Percentiles rank a stretch among this genome's conserved stretches.
phyloP scores from a whole-genome alignment of 2,329 filamentous ascomycete genomes.

The Cladosporium phlei region DNA sequence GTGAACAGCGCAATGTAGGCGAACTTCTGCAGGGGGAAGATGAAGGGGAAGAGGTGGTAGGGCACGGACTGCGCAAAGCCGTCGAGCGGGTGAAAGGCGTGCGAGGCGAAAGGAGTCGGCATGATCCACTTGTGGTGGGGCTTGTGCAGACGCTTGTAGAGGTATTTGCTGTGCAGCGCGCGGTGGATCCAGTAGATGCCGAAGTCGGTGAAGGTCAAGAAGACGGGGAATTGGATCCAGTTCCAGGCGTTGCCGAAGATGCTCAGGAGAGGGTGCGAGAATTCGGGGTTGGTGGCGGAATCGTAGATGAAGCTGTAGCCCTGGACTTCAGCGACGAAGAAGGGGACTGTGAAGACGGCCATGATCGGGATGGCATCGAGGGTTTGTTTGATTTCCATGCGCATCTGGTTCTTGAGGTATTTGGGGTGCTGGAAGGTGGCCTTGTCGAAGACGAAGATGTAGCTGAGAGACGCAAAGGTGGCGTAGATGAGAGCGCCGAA shows the following conservation, averaged over 20 bases:
- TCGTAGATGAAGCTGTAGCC: constrained; percentile 88
- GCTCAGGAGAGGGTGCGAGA: constrained; percentile 26
- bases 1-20: constrained; percentile 80
- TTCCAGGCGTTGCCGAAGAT: constrained; percentile 55
- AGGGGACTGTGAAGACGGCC: constrained; percentile 72
- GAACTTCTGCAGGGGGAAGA: constrained; percentile 89
- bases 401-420: constrained; percentile 90
- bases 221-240: constrained; percentile 76
- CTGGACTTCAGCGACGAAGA: constrained; percentile 77
- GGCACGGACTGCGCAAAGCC: constrained; percentile 84
- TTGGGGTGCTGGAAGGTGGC: constrained; percentile 82
- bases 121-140: constrained; percentile 99
- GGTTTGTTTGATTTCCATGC: constrained; percentile 78
- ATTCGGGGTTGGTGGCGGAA: constrained; percentile 33
- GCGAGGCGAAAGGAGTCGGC: constrained; percentile 86
- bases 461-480: constrained; percentile 75
- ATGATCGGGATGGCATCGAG: constrained; percentile 73
- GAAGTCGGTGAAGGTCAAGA: constrained; percentile 83
- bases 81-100: constrained; percentile 92
- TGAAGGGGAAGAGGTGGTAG: constrained; percentile 88
- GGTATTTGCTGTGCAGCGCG: constrained; percentile 68
- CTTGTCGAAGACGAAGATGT: constrained; percentile 88
- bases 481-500: constrained; percentile 85
- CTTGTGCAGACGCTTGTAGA: constrained; percentile 93
- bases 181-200: constrained; percentile 91